Conservation (phyloP, 495 filamentous ascomycete species). For the Penicillium desertorum region DNA sequence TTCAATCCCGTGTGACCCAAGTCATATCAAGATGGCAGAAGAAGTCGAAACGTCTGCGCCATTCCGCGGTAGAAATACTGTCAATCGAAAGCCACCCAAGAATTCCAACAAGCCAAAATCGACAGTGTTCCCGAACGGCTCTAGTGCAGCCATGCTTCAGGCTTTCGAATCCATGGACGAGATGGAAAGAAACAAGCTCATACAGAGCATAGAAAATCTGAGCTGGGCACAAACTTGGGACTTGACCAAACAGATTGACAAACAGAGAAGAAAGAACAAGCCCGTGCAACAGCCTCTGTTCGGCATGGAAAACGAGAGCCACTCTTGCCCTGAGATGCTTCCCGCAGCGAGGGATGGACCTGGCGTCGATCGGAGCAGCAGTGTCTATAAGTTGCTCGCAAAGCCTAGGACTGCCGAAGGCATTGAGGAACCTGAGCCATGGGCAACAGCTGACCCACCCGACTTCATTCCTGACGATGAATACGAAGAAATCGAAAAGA, state of each 20-base stretch:
- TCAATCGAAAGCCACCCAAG: background rate
- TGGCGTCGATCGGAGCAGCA: constrained; percentile 8
- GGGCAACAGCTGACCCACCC: background rate
- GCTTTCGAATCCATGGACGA: background rate
- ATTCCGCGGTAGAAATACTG: background rate
- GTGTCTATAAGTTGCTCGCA: constrained; percentile 16
- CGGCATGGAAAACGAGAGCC: constrained; percentile 4
- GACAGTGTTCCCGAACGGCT: background rate
- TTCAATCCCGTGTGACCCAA: background rate
- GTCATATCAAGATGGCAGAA: background rate
- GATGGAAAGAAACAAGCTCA: background rate
- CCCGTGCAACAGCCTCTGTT: background rate
- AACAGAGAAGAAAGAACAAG: background rate
- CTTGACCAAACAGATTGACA: background rate
- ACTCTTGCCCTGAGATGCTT: constrained; percentile 7
- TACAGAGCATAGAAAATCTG: constrained; percentile 1
- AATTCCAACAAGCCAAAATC: background rate
- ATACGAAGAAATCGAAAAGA: background rate
- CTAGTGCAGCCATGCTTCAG: background rate
- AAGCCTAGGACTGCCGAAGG: background rate
- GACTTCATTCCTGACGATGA: background rate
- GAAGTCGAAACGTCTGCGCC: background rate
- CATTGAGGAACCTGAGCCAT: background rate
- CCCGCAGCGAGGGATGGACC: constrained; percentile 7
- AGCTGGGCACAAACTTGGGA: background rate